A percentile compares a stretch with the other conserved stretches of the same genome.
Evolutionary conservation across 2,329 filamentous ascomycete species (phyloP).

Genomic region (Stemphylium lycopersici): DNA sequence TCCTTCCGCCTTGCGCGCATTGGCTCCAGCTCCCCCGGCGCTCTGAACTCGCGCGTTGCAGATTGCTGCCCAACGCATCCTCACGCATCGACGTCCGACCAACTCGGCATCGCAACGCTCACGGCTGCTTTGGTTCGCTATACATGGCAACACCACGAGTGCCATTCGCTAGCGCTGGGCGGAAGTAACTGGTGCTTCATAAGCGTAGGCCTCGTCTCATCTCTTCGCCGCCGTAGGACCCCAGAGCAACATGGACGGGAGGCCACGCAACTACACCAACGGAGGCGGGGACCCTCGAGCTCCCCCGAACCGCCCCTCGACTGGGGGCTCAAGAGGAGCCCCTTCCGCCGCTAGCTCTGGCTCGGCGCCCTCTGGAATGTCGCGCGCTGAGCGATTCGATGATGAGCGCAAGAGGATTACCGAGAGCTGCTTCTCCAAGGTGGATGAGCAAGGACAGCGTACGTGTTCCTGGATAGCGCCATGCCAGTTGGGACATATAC

Average conservation of each 20-base stretch:
- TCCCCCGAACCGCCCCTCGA: conserved; percentile 32
- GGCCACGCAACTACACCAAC: conserved; percentile 42
- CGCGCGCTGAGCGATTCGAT: conserved; percentile 84
- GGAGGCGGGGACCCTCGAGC: conserved; percentile 31
- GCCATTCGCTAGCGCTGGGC: conserved; percentile 22
- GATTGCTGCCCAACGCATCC: conserved; percentile 10
- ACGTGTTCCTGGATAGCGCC: conserved; percentile 50
- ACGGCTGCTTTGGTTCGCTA: conserved; percentile 19
- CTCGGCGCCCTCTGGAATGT: conserved; percentile 40
- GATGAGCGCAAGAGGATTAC: conserved; percentile 95
- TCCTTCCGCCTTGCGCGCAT: conserved; percentile 6
- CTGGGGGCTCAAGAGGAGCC: conserved; percentile 36
- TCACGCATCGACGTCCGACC: conserved; percentile 7
- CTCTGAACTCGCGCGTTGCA: neutral
- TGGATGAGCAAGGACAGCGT: conserved; percentile 85
- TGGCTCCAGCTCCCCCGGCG: neutral
- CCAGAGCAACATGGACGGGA: conserved; percentile 40
- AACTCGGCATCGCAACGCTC: conserved; percentile 20
- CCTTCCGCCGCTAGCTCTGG: conserved; percentile 35
- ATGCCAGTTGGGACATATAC: neutral
- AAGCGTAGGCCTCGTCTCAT: neutral
- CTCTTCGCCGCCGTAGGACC: neutral
- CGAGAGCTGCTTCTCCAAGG: conserved; percentile 91
- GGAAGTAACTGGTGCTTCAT: conserved; percentile 11
- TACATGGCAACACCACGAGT: conserved; percentile 29